Evolutionary conservation across 345 rosid genomes (phyloP).

Genomic region (Camelina sativa): DNA sequence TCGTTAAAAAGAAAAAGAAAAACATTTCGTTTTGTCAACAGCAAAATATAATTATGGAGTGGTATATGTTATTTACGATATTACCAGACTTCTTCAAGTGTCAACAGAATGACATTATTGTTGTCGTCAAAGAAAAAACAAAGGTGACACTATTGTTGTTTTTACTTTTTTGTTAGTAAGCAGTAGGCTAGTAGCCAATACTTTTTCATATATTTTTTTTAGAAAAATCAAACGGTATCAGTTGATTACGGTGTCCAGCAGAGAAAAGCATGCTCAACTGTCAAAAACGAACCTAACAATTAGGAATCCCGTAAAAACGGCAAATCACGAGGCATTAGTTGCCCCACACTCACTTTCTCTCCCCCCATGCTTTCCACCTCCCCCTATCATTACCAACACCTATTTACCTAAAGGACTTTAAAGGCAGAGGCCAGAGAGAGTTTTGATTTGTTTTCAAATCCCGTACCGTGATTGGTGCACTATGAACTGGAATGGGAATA

Average conservation of each 20-base stretch:
- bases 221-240: neutral
- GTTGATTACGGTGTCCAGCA: constrained; percentile 9
- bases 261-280: constrained; percentile 33
- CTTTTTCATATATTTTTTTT: neutral
- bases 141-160: neutral
- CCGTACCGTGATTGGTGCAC: constrained; percentile 43
- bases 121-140: neutral
- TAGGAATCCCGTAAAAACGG: constrained; percentile 41
- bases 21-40: neutral
- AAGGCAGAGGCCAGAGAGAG: neutral
- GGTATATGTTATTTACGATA: neutral
- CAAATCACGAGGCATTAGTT: constrained; percentile 37
- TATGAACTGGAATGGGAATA: constrained; percentile 2
- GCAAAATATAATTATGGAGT: too few relatives aligned
- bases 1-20: too few relatives aligned
- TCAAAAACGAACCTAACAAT: constrained; percentile 18
- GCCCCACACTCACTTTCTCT: constrained; percentile 28
- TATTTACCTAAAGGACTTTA: constrained; percentile 35
- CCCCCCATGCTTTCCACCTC: constrained; percentile 32
- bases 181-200: neutral
- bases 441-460: constrained; percentile 2
- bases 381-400: constrained; percentile 39
- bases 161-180: neutral
- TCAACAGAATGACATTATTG: constrained; percentile 8
- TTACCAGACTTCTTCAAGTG: neutral